Conservation (phyloP, 176 grass and related monocot species). For the Alloteropsis semialata region DNA sequence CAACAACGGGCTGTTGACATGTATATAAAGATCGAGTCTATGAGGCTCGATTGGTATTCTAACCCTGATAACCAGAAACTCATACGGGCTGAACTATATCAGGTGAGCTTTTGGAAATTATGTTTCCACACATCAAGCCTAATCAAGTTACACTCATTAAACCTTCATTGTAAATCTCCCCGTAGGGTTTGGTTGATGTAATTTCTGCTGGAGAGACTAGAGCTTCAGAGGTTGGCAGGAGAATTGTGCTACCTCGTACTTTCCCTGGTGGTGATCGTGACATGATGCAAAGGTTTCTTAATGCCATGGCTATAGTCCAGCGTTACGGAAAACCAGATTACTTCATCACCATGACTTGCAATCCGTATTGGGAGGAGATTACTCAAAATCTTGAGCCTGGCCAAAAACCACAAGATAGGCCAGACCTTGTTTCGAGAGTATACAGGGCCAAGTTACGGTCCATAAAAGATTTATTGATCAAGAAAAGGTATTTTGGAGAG, state of each 20-base stretch:
- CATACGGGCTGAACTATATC: not conserved
- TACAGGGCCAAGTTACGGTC: not conserved
- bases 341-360: not conserved
- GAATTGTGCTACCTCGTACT: not conserved
- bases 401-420: not conserved
- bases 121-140: no score
- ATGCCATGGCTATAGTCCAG: slow-evolving; percentile 1
- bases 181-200: not conserved
- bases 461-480: not conserved
- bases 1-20: not conserved
- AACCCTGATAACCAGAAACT: not conserved
- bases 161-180: no score
- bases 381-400: not conserved
- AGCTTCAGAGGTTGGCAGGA: not conserved
- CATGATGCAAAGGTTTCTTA: not conserved
- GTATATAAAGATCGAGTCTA: not conserved
- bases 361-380: not conserved
- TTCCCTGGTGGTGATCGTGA: not conserved
- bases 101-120: no score
- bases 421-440: not conserved
- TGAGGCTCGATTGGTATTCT: not conserved
- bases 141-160: no score
- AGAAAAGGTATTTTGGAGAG: not conserved
- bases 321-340: not conserved
- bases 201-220: not conserved